phyloP scores from a whole-genome alignment of 1,284 basidiomycete genomes.

The Takashimella koratensis region DNA sequence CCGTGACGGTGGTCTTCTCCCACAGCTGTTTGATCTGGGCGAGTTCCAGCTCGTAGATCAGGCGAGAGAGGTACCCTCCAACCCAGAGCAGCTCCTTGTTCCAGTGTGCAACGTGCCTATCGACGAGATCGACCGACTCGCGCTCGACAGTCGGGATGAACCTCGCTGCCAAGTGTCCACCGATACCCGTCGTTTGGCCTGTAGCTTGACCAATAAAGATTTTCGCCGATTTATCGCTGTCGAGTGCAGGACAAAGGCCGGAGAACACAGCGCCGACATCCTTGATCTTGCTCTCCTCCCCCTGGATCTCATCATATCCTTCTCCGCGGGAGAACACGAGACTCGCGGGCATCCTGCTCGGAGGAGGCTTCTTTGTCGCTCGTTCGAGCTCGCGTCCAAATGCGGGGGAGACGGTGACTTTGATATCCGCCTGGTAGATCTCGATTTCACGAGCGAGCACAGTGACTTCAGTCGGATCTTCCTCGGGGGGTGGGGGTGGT shows the following conservation, averaged over 20 bases:
- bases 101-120: conserved; percentile 49
- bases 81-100: conserved; percentile 81
- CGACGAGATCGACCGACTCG: conserved; percentile 88
- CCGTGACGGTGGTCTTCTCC: conserved; percentile 30
- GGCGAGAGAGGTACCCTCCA: conserved; percentile 71
- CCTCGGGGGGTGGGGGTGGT: conserved; percentile 39
- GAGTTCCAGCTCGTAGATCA: conserved; percentile 85
- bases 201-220: conserved; percentile 49
- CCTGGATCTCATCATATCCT: conserved; percentile 73
- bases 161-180: conserved; percentile 83
- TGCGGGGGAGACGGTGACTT: conserved; percentile 68
- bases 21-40: conserved; percentile 45
- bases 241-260: conserved; percentile 75
- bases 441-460: conserved; percentile 69
- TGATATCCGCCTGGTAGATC: conserved; percentile 77
- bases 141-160: conserved; percentile 98
- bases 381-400: conserved; percentile 76
- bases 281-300: conserved; percentile 61
- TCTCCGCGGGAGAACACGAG: conserved; percentile 90
- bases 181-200: conserved; percentile 90
- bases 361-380: conserved; percentile 93
- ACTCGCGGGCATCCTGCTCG: conserved; percentile 69
- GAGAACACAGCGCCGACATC: conserved; percentile 74
- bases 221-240: conserved; percentile 52
- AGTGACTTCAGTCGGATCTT: conserved; percentile 58